A percentile compares a stretch with the other conserved stretches of the same genome.
Conservation (phyloP, 1,284 basidiomycete species). For the Ustilago xerochloae region DNA sequence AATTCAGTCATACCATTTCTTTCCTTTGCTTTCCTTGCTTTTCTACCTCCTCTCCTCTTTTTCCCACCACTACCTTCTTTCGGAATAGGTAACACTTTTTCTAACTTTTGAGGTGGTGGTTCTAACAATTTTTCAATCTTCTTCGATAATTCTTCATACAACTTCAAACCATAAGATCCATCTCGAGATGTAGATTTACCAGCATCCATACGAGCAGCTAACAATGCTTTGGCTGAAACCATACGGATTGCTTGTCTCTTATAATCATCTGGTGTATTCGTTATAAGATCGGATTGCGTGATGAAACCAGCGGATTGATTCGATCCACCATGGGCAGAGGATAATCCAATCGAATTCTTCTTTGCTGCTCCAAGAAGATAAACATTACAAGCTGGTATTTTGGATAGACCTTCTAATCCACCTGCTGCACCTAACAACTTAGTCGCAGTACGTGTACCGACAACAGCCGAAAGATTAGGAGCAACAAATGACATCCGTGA, state of each 20-base stretch:
- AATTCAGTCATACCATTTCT: conserved; percentile 96
- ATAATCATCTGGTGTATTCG: conserved; percentile 88
- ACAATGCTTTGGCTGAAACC: conserved; percentile 87
- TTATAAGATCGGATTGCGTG: conserved; percentile 88
- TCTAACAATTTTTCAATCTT: conserved; percentile 91
- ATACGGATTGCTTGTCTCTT: conserved; percentile 91
- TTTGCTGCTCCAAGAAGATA: conserved; percentile 92
- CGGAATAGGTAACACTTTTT: conserved; percentile 94
- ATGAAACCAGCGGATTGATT: conserved; percentile 93
- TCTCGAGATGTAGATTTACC: conserved; percentile 77
- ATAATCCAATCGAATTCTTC: conserved; percentile 87
- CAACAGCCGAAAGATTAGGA: conserved; percentile 96
- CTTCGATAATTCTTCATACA: conserved; percentile 87
- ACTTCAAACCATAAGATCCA: conserved; percentile 83
- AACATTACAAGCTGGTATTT: conserved; percentile 95
- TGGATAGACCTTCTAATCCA: conserved; percentile 86
- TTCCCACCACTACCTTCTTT: conserved; percentile 91
- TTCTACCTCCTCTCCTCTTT: conserved; percentile 86
- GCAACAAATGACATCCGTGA: conserved; percentile 97
- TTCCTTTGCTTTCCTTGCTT: conserved; percentile 95
- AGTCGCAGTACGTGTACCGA: conserved; percentile 96
- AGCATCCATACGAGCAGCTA: conserved; percentile 94
- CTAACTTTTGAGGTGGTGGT: conserved; percentile 91
- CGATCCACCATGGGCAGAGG: conserved; percentile 73
- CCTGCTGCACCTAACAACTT: conserved; percentile 97